These are phyloP conservation scores for Parietaria judaica DNA, from an alignment of 306 rosid species.

Conservation along the genomic window DNA sequence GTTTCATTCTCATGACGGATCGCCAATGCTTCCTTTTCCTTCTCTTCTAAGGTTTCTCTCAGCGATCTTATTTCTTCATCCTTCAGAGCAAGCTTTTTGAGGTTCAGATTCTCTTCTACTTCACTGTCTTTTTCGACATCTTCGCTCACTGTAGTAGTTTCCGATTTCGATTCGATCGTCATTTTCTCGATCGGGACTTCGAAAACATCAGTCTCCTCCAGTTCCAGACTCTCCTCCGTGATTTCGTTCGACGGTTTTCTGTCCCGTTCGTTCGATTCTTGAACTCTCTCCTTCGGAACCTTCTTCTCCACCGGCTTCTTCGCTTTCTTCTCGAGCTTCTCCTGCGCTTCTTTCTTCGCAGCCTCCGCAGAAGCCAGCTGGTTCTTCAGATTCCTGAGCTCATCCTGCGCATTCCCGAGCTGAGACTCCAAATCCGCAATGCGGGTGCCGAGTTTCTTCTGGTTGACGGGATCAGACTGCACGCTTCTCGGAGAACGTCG, in stretches of 20 bases:
- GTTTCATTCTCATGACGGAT: conserved; percentile 32
- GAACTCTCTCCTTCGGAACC: conserved; percentile 23
- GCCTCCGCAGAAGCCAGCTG: conserved; percentile 82
- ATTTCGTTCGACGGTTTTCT: conserved; percentile 17
- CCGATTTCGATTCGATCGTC: conserved; percentile 22
- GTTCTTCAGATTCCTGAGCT: conserved; percentile 49
- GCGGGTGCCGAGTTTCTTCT: conserved; percentile 84
- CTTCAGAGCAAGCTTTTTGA: conserved; percentile 34
- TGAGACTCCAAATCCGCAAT: conserved; percentile 81
- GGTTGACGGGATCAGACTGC: conserved; percentile 52
- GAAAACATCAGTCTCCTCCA: conserved; percentile 66
- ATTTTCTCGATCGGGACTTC: conserved; percentile 60
- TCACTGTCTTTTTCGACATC: conserved; percentile 34
- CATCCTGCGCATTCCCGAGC: conserved; percentile 80
- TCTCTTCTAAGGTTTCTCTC: conserved; percentile 46
- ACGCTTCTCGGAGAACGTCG: conserved; percentile 67
- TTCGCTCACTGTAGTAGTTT: conserved; percentile 23
- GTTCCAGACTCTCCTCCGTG: conserved; percentile 31
- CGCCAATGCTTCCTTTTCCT: conserved; percentile 36
- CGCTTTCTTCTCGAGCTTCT: conserved; percentile 53
- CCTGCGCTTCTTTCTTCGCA: conserved; percentile 71
- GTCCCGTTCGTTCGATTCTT: conserved; percentile 28
- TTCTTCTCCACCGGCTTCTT: conserved; percentile 31
- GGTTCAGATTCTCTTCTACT: conserved; percentile 28
- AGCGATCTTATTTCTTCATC: conserved; percentile 38